A percentile compares a stretch with the other conserved stretches of the same genome.
Conservation (phyloP, 768 basidiomycete species). For the Cubamyces sp. region DNA sequence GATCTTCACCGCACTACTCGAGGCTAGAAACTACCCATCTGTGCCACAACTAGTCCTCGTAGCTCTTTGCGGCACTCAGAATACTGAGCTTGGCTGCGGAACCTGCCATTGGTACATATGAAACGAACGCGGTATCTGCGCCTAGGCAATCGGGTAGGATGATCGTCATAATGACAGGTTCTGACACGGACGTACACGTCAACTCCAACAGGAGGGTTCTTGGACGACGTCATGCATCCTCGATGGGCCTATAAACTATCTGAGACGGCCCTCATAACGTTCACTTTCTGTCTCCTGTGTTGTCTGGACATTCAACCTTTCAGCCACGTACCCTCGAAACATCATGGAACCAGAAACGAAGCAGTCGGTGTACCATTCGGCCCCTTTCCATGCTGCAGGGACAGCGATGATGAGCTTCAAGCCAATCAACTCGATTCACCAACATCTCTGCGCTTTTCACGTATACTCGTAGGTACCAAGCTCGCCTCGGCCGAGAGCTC, state of each 20-base stretch:
- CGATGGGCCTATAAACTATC: too few species aligned
- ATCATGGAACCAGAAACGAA: conserved; percentile 37
- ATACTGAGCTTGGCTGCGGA: neutral
- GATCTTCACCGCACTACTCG: too few species aligned
- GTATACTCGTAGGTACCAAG: conserved; percentile 33
- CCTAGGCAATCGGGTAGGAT: too few species aligned
- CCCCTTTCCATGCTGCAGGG: conserved; percentile 34
- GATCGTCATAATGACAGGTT: too few species aligned
- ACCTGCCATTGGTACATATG: neutral
- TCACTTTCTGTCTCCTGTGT: too few species aligned
- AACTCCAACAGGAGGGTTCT: too few species aligned
- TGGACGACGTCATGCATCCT: too few species aligned
- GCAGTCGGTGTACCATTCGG: conserved; percentile 32
- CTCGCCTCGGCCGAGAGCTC: neutral
- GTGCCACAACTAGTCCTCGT: too few species aligned
- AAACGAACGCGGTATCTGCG: neutral
- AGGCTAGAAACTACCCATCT: too few species aligned
- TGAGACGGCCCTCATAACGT: too few species aligned
- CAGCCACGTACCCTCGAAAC: neutral
- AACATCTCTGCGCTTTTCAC: conserved; percentile 41
- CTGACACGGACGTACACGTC: too few species aligned
- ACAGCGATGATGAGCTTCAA: conserved; percentile 37
- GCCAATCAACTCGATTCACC: conserved; percentile 42
- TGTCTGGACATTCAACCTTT: neutral
- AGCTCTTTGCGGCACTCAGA: too few species aligned